A percentile compares a stretch with the other conserved stretches of the same genome.
phyloP scores from a whole-genome alignment of 495 filamentous ascomycete species.

The Cenococcum geophilum region DNA sequence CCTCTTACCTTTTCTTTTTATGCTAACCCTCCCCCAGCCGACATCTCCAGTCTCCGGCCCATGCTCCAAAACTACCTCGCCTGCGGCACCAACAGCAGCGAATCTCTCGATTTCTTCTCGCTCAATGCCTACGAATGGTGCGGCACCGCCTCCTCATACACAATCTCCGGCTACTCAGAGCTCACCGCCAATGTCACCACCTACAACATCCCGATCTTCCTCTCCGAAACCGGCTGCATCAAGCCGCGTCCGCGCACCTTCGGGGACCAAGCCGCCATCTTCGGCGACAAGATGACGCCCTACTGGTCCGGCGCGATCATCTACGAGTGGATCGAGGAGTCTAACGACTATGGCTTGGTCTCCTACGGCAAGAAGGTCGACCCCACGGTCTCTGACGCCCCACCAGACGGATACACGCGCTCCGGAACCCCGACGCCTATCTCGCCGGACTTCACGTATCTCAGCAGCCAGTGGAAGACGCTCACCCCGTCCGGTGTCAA shows the following conservation, averaged over 20 bases:
- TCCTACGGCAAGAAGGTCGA: constrained; percentile 59
- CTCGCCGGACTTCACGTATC: constrained; percentile 68
- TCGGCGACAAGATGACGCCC: constrained; percentile 62
- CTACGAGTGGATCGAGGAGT: constrained; percentile 87
- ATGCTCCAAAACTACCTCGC: constrained; percentile 86
- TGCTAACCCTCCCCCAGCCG: constrained; percentile 43
- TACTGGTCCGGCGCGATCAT: constrained; percentile 80
- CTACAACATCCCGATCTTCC: constrained; percentile 62
- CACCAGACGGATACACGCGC: constrained; percentile 61
- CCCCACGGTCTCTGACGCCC: constrained; percentile 44
- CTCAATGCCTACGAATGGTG: constrained; percentile 92
- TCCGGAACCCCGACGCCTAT: constrained; percentile 69
- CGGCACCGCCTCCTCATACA: constrained; percentile 51
- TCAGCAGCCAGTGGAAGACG: constrained; percentile 71
- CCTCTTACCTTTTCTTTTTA: background rate
- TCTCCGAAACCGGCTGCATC: constrained; percentile 48
- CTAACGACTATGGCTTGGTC: constrained; percentile 79
- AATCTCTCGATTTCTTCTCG: constrained; percentile 75
- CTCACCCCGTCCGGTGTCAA: constrained; percentile 61
- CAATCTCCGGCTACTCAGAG: constrained; percentile 61
- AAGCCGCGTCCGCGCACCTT: constrained; percentile 61
- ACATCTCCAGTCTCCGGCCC: constrained; percentile 72
- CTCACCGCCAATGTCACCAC: constrained; percentile 54
- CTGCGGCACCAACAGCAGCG: constrained; percentile 60
- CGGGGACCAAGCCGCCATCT: constrained; percentile 69